Evolutionary conservation across 352 stramenopile genomes (phyloP).

Genomic region (Globisporangium splendens): DNA sequence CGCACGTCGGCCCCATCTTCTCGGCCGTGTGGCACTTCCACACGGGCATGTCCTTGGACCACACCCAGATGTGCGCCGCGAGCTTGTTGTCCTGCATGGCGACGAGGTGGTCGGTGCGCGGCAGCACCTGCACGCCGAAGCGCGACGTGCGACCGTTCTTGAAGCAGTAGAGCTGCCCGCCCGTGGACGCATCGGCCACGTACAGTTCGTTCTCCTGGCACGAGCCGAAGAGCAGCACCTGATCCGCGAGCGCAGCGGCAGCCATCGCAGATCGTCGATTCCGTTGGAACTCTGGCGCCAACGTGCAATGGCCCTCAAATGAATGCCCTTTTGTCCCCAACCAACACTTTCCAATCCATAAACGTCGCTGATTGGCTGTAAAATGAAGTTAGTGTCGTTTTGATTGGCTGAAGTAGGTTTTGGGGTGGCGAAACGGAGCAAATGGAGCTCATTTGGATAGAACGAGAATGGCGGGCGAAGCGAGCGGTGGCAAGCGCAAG

Average conservation of each 20-base stretch:
- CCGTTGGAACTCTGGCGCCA: too few species aligned
- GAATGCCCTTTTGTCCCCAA: conserved; percentile 1
- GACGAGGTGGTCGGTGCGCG: conserved; percentile 65
- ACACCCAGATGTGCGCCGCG: conserved; percentile 57
- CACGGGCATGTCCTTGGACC: conserved; percentile 63
- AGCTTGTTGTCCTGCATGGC: conserved; percentile 69
- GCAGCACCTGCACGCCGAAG: conserved; percentile 48
- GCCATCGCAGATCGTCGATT: conserved; percentile 21
- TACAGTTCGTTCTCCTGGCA: conserved; percentile 66
- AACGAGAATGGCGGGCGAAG: conserved; percentile 26
- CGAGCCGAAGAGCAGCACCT: conserved; percentile 66
- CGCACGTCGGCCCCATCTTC: conserved; percentile 56
- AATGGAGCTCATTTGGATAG: not conserved
- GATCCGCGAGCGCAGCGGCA: conserved; percentile 41
- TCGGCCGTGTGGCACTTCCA: conserved; percentile 78
- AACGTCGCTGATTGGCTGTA: conserved; percentile 19
- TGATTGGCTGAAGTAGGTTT: conserved; percentile 21
- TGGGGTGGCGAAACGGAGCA: not conserved
- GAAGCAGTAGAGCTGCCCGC: conserved; percentile 68
- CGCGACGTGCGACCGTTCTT: conserved; percentile 59
- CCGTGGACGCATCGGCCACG: conserved; percentile 53
- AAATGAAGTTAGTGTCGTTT: not conserved
- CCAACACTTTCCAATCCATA: conserved; percentile 13
- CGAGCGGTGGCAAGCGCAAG: conserved; percentile 43
- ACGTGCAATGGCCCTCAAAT: too few species aligned